Base-by-base conservation (phyloP, 108 stramenopile species). In the Aurantiochytrium sp. region DNA sequence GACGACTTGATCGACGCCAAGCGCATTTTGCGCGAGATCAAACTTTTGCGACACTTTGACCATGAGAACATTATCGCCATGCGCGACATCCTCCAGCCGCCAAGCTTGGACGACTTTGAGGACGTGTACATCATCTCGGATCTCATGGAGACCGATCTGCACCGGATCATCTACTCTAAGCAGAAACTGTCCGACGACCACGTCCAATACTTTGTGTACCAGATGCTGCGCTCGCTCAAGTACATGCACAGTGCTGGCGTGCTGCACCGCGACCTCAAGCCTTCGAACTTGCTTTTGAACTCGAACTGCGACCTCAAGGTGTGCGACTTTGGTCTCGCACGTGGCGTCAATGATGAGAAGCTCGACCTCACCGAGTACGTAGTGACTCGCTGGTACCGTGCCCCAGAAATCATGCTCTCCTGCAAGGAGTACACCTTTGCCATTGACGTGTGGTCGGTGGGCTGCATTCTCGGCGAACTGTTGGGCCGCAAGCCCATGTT, bases 381-480 rank as follows among this genome's bases (percentile, higher is more conserved):
- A 2, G 94, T 72, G 91, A 96, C 87, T 90, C 95, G 60, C 87
- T 97, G 95, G 93, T 95, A 93, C 92, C 90, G 94, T 5, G 94
- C 99, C 8, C 99, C 98, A 59, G 99, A 99, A 93, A 98, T 99
- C 88, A 99, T 99, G 99, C 93, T 99, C 73, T 97, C 98, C 4
- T 98, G 97, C 91, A 98, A 98, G 76, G 97, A 99, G 87, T 99
- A 99, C 92, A 97, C 97, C 60, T 97, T 96, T 91, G 97, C 98
- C 44, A 97, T 99, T 64, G 97, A 97, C 92, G 87, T 98, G 57
- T 97, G 97, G 97, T 72, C 91, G 91, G 98, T 98, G 8, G 99
- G 99, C 5, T 99, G 99, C 90, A 98, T 99, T 87, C 98, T 99
- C 89, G 99, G 97, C 53, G 99, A 99, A 91, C 95, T 99, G 43